A percentile compares a stretch with the other conserved stretches of the same genome.
Conservation (phyloP, 176 grass and related monocot genomes). For the Ampelocalamus luodianensis region DNA sequence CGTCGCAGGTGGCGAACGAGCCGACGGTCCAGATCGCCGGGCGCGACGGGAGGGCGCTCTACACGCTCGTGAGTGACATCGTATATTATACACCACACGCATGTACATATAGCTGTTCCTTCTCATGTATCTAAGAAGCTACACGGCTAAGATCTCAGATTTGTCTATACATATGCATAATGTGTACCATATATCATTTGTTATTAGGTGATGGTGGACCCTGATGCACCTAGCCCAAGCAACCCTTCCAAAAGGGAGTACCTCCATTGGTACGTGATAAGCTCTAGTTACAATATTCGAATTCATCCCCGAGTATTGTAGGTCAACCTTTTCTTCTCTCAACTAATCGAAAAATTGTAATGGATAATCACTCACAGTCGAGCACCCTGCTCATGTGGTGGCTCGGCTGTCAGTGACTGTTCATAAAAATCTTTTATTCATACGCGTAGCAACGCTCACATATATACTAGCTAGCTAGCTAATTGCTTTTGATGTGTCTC, state of each 20-base stretch:
- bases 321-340: not conserved
- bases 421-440: not conserved
- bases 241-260: slow-evolving; percentile 75
- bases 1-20: slow-evolving; percentile 64
- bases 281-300: not conserved
- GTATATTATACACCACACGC: not conserved
- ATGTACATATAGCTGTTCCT: not conserved
- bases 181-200: not conserved
- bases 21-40: slow-evolving; percentile 64
- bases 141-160: not conserved
- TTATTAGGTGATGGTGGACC: slow-evolving; percentile 79
- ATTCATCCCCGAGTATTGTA: not conserved
- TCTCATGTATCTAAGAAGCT: not conserved
- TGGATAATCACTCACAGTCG: not conserved
- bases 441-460: not conserved
- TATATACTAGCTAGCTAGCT: not conserved
- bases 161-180: not conserved
- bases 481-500: not conserved
- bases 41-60: slow-evolving; percentile 49
- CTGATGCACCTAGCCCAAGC: slow-evolving; percentile 87
- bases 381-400: too few relatives aligned
- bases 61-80: slow-evolving; percentile 69
- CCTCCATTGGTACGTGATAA: slow-evolving; percentile 71
- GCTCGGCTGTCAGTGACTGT: not conserved
- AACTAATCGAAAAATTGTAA: not conserved